Percentiles rank a stretch among this genome's conserved stretches.
Conservation (phyloP, 2,329 filamentous ascomycete species). For the Pyrenophora graminea region DNA sequence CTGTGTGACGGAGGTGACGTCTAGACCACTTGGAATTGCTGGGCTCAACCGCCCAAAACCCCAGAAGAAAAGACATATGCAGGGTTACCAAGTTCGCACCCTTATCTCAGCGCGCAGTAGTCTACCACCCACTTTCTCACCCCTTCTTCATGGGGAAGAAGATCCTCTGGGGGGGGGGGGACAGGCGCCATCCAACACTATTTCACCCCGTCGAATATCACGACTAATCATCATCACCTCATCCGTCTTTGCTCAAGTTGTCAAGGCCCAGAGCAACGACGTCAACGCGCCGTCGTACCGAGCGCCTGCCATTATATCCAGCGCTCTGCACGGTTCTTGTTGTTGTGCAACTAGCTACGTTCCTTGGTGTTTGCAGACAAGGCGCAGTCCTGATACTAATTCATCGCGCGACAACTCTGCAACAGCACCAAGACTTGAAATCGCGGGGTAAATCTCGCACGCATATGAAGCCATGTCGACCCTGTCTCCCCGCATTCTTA, state of each 20-base stretch:
- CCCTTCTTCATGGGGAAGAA: background rate
- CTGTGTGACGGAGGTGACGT: constrained; percentile 1
- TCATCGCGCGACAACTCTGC: constrained; percentile 12
- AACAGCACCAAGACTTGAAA: constrained; percentile 7
- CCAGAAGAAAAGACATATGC: background rate
- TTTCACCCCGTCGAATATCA: background rate
- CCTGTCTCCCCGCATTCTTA: background rate
- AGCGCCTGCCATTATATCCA: too few species aligned
- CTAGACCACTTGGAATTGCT: constrained; percentile 1
- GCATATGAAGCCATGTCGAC: background rate
- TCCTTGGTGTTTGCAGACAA: constrained; percentile 16
- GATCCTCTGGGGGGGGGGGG: background rate
- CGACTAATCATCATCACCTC: background rate
- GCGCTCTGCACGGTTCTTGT: background rate
- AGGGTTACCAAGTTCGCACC: background rate
- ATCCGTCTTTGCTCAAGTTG: too few species aligned
- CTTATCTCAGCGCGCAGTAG: constrained; percentile 5
- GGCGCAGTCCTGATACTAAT: constrained; percentile 9
- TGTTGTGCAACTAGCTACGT: background rate
- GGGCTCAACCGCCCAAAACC: background rate
- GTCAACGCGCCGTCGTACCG: too few species aligned
- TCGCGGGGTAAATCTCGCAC: constrained; percentile 9
- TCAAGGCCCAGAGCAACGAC: background rate
- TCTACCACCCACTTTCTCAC: background rate
- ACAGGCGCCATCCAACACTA: background rate